Evolutionary conservation across 1,139 yeast species (phyloP), one percentile per base, ranked within the genome.

Genomic region (Hyphopichia pseudoburtonii): DNA sequence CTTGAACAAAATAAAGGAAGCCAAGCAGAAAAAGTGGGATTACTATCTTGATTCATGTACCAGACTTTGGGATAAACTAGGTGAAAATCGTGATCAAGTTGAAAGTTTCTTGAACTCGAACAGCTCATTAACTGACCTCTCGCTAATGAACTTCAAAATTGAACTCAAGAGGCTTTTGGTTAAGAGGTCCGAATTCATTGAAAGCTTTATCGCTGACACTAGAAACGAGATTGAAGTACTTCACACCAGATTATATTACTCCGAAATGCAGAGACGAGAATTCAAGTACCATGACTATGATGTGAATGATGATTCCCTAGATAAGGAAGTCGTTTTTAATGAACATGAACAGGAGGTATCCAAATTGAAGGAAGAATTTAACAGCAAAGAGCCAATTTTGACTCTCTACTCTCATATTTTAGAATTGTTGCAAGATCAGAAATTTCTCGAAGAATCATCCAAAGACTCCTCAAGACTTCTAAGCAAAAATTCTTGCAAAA

Each of bases 401-500:
- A 61, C 67, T 7, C 57, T 76, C 11, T 77, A 84, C 30, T 69
- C 74, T 3, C 77, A 76, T 37, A 73, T 86, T 44, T 66, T 73
- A 33, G 74, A 70, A 6, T 59, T 90, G 14, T 60, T 80, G 26
- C 62, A 66, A 16, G 95, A 88, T 49, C 84, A 84, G 46, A 54
- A 60, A 4, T 78, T 78, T 35, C 68, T 92, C 28, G 80, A 73
- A 32, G 83, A 80, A 45, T 80, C 94, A 4, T 76, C 86, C 1
- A 83, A 80, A 49, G 95, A 92, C 54, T 82, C 96, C 0, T 81
- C 94, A 0, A 71, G 97, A 43, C 67, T 90, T 30, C 64, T 86
- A 36, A 77, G 86, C 43, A 78, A 86, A 50, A 82, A 88, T 45
- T 85, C 92, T 3, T 90, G 94, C 47, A 82, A 82, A 43, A 82